Percentiles rank a stretch among this genome's conserved stretches.
Conservation (phyloP, 768 basidiomycete genomes). For the Daedaleopsis nitida region DNA sequence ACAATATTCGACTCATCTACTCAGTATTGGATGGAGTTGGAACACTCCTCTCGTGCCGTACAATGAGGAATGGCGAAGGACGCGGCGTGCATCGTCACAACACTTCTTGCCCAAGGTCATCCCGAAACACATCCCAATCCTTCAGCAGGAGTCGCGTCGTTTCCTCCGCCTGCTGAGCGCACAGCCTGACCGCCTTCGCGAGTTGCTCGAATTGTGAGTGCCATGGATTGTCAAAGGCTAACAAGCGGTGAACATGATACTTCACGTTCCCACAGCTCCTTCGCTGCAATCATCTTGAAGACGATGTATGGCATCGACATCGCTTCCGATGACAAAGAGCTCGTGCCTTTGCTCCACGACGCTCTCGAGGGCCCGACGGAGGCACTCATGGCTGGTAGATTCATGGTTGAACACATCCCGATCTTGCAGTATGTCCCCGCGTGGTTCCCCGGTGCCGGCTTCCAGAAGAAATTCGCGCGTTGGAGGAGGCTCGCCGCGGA, state of each 20-base stretch:
- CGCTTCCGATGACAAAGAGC: slow-evolving; percentile 7
- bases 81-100: not conserved
- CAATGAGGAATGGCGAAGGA: slow-evolving; percentile 1
- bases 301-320: slow-evolving; percentile 24
- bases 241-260: not conserved
- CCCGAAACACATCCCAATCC: not conserved
- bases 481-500: not conserved
- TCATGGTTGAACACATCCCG: slow-evolving; percentile 4
- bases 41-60: not conserved
- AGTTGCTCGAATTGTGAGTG: slow-evolving; percentile 2
- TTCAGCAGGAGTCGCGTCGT: not conserved
- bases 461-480: not conserved
- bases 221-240: no score
- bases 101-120: slow-evolving; percentile 1
- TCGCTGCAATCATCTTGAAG: slow-evolving; percentile 20
- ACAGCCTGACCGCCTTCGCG: not conserved
- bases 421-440: slow-evolving; percentile 8
- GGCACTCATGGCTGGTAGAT: not conserved
- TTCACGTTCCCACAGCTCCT: not conserved
- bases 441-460: slow-evolving; percentile 9
- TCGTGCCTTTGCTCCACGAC: not conserved
- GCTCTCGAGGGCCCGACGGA: not conserved
- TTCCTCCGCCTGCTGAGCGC: not conserved
- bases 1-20: no score
- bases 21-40: slow-evolving; percentile 2